These are phyloP conservation scores for Edaphochlamys debaryana DNA, from an alignment of 139 green algal genomes.

Conservation along the genomic window DNA sequence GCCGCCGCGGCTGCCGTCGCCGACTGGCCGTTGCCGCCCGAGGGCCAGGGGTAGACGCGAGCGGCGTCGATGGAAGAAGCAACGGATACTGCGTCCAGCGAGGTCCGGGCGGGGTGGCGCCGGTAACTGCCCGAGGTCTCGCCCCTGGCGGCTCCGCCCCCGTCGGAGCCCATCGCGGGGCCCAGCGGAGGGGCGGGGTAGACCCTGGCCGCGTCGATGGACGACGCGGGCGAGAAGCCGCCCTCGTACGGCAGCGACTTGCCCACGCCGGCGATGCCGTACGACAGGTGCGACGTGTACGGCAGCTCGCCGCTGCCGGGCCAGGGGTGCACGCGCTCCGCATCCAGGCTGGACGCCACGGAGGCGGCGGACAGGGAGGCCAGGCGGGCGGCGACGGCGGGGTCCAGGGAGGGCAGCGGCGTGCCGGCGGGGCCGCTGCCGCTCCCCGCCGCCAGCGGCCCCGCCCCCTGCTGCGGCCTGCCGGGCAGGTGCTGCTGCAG, in stretches of 20 bases:
- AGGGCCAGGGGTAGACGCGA: not conserved
- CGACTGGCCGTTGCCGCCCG: not conserved
- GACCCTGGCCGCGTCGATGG: not conserved
- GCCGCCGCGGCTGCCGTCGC: not conserved
- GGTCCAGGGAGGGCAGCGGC: too few relatives aligned
- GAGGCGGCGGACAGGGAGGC: not conserved
- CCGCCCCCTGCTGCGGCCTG: not conserved
- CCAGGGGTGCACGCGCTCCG: conserved; percentile 20
- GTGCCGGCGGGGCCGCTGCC: not conserved
- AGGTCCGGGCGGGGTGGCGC: not conserved
- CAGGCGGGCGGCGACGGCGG: not conserved
- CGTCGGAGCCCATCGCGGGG: too few relatives aligned
- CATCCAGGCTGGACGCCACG: not conserved
- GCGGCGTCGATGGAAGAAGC: not conserved
- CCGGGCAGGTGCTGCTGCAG: not conserved
- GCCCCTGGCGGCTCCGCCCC: not conserved
- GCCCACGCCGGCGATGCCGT: too few relatives aligned
- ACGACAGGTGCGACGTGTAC: too few relatives aligned
- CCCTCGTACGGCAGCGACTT: too few relatives aligned
- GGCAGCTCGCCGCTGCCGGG: too few relatives aligned
- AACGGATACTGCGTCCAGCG: not conserved
- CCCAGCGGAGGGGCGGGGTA: too few relatives aligned
- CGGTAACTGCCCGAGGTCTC: not conserved
- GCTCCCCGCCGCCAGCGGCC: not conserved
- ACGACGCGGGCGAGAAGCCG: not conserved